Base-by-base conservation (phyloP, 805 yeast genomes). In the Candida ulmi region DNA sequence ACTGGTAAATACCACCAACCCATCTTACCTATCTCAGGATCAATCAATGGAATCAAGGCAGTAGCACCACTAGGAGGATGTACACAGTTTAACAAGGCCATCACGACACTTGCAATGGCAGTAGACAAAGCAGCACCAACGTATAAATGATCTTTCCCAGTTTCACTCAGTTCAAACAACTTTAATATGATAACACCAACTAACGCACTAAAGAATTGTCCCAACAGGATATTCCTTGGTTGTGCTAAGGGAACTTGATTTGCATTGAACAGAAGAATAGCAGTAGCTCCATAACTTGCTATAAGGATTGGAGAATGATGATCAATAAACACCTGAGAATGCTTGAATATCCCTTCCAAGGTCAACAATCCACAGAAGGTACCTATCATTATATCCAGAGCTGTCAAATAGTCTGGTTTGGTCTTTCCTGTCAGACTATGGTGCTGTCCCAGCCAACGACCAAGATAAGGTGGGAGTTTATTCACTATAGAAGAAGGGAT, bases 51-150 rank as follows among this genome's bases (percentile, higher is more conserved):
- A 8, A 80, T 57, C 28, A 80, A 51, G 0, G 87, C 85, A 9
- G 81, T 70, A 1, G 87, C 86, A 2, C 88, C 88, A 1, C 81
- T 79, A 0, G 88, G 88, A 0, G 88, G 88, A 53, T 81, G 87
- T 1, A 78, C 73, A 42, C 79, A 71, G 44, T 76, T 76, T 5
- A 69, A 55, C 1, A 77, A 44, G 12, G 72, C 58, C 83, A 78
- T 78, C 3, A 61, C 55, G 11, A 74, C 76, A 8, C 80, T 71
- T 2, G 81, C 50, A 5, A 76, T 42, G 0, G 71, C 80, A 8
- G 78, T 82, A 29, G 78, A 63, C 24, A 80, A 51, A 0, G 82
- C 80, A 2, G 80, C 86, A 15, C 71, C 66, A 8, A 76, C 64
- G 73, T 81, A 80, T 44, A 73, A 65, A 54, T 76, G 64, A 21